Conservation (phyloP, 495 filamentous ascomycete genomes). For the Hyaloscypha hepaticicola region DNA sequence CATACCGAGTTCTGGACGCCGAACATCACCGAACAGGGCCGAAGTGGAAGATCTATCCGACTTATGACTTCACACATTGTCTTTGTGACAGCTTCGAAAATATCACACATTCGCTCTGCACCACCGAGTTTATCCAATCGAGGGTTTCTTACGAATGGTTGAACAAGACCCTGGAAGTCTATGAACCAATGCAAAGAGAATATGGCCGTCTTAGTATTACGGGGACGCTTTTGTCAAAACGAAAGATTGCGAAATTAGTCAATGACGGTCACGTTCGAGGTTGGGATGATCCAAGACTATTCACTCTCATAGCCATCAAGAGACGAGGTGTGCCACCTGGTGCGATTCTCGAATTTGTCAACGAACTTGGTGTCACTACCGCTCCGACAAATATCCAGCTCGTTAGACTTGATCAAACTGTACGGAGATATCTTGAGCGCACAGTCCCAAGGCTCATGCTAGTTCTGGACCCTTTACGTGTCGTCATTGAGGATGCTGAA, state of each 20-base stretch:
- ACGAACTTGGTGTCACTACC: conserved; percentile 78
- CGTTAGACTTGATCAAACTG: conserved; percentile 64
- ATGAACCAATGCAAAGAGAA: conserved; percentile 82
- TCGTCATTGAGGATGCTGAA: conserved; percentile 69
- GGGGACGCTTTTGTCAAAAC: conserved; percentile 76
- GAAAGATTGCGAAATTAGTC: conserved; percentile 70
- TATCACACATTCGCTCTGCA: conserved; percentile 81
- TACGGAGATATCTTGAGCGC: conserved; percentile 73
- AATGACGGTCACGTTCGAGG: conserved; percentile 62
- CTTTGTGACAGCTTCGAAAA: conserved; percentile 78
- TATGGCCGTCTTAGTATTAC: conserved; percentile 73
- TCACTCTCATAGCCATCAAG: conserved; percentile 73
- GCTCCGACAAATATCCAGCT: conserved; percentile 65
- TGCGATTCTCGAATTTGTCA: conserved; percentile 76
- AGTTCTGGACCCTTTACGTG: conserved; percentile 66
- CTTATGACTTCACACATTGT: conserved; percentile 82
- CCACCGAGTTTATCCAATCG: conserved; percentile 73
- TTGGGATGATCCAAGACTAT: conserved; percentile 82
- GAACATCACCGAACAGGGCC: conserved; percentile 61
- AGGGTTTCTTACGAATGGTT: conserved; percentile 81
- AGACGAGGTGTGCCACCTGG: conserved; percentile 80
- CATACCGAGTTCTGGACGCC: conserved; percentile 62
- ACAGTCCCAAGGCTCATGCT: conserved; percentile 81
- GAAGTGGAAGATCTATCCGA: conserved; percentile 78
- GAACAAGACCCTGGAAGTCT: conserved; percentile 63